phyloP scores from a whole-genome alignment of 306 rosid species.

The Vigna reflexopilosa region DNA sequence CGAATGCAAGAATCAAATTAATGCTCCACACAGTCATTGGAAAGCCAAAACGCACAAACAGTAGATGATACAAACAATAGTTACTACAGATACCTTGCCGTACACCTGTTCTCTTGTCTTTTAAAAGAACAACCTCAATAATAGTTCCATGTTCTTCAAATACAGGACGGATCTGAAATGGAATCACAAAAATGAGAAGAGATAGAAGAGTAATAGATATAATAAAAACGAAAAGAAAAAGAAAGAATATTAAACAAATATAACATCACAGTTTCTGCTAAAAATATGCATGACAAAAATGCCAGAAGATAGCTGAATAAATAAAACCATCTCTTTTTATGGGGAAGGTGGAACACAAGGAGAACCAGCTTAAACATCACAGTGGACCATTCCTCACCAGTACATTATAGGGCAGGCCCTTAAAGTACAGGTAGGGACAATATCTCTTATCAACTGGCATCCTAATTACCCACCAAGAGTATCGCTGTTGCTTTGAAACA shows the following conservation, averaged over 20 bases:
- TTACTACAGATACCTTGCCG: constrained; percentile 69
- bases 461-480: not conserved
- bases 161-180: constrained; percentile 67
- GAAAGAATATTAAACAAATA: constrained; percentile 22
- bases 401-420: constrained; percentile 12
- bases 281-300: constrained; percentile 22
- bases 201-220: constrained; percentile 27
- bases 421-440: constrained; percentile 10
- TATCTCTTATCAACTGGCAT: constrained; percentile 35
- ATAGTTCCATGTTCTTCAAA: constrained; percentile 77
- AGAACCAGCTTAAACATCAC: constrained; percentile 22
- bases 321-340: constrained; percentile 6
- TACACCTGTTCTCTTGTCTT: constrained; percentile 72
- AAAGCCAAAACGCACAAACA: constrained; percentile 33
- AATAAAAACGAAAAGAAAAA: constrained; percentile 14
- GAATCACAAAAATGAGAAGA: constrained; percentile 18
- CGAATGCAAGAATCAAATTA: constrained; percentile 13
- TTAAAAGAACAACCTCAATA: constrained; percentile 76
- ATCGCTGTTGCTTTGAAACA: constrained; percentile 8
- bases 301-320: constrained; percentile 1
- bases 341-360: not conserved
- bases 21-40: constrained; percentile 32
- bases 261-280: constrained; percentile 8
- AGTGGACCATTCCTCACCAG: constrained; percentile 4
- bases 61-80: constrained; percentile 14